Conservation (phyloP, 2,329 filamentous ascomycete genomes). For the Fusarium sororula region DNA sequence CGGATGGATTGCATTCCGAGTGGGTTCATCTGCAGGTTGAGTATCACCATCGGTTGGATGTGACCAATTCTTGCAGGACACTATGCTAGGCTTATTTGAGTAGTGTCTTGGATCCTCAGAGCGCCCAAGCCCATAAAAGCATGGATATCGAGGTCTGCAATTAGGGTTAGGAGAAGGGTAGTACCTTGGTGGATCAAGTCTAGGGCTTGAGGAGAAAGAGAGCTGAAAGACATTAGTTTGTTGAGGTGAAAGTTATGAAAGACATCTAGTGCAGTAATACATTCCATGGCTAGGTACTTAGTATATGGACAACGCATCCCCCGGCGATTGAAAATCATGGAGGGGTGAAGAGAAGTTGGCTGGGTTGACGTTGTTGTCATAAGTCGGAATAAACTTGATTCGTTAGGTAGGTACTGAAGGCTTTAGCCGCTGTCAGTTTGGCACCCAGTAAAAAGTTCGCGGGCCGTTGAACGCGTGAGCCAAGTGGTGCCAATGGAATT, state of each 20-base stretch:
- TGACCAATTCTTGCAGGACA: conserved; percentile 24
- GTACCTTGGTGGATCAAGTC: conserved; percentile 25
- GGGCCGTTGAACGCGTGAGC: conserved; percentile 26
- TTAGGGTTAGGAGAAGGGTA: conserved; percentile 29
- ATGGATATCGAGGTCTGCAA: conserved; percentile 21
- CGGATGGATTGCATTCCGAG: conserved; percentile 18
- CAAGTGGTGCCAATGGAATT: conserved; percentile 33
- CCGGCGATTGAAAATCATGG: not conserved
- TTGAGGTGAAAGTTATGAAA: conserved; percentile 1
- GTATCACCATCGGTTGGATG: conserved; percentile 31
- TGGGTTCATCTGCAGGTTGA: conserved; percentile 30
- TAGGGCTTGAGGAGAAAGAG: conserved; percentile 24
- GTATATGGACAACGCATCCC: not conserved
- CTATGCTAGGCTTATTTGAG: conserved; percentile 32
- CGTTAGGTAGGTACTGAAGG: not conserved
- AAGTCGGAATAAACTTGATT: conserved; percentile 29
- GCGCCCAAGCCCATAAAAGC: not conserved
- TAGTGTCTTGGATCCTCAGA: conserved; percentile 24
- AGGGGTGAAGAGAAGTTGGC: conserved; percentile 6
- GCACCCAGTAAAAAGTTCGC: conserved; percentile 29
- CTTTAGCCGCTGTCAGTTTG: conserved; percentile 25
- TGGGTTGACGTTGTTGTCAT: conserved; percentile 3
- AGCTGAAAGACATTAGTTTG: not conserved
- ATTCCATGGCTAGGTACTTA: not conserved
- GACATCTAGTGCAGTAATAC: not conserved